phyloP scores from a whole-genome alignment of 2,329 filamentous ascomycete species.

The Albophoma yamanashiensis region DNA sequence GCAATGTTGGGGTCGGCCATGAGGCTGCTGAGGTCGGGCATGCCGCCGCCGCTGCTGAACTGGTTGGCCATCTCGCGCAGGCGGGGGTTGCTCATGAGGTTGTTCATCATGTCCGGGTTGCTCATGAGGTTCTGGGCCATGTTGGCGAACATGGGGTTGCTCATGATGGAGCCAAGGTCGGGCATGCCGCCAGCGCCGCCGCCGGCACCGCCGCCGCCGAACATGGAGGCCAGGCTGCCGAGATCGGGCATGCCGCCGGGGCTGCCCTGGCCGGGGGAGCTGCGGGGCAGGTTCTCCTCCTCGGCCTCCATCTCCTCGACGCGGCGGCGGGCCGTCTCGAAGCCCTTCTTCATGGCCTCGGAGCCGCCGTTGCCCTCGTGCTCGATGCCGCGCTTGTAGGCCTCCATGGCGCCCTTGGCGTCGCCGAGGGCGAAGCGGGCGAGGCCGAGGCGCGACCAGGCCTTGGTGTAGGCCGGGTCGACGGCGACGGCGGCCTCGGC shows the following conservation, averaged over 20 bases:
- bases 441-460: conserved; percentile 87
- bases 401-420: conserved; percentile 84
- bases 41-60: conserved; percentile 67
- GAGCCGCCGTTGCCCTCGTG: conserved; percentile 88
- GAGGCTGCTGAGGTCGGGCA: conserved; percentile 76
- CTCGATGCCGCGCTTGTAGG: conserved; percentile 87
- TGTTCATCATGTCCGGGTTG: conserved; percentile 86
- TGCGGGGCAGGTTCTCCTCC: conserved; percentile 26
- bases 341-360: conserved; percentile 95
- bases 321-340: conserved; percentile 81
- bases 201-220: conserved; percentile 44
- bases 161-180: conserved; percentile 80
- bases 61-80: conserved; percentile 78
- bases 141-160: conserved; percentile 93
- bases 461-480: conserved; percentile 93
- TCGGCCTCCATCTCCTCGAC: conserved; percentile 66
- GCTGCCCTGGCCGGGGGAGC: conserved; percentile 37
- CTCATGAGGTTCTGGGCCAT: conserved; percentile 98
- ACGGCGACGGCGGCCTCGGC: conserved; percentile 82
- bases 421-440: conserved; percentile 89
- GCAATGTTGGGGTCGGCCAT: conserved; percentile 91
- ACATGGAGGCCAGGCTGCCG: conserved; percentile 59
- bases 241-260: conserved; percentile 62
- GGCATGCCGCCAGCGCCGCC: conserved; percentile 70
- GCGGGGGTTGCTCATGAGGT: conserved; percentile 88